Base-by-base conservation (phyloP, 352 stramenopile genomes). In the Globisporangium acanthophoron region DNA sequence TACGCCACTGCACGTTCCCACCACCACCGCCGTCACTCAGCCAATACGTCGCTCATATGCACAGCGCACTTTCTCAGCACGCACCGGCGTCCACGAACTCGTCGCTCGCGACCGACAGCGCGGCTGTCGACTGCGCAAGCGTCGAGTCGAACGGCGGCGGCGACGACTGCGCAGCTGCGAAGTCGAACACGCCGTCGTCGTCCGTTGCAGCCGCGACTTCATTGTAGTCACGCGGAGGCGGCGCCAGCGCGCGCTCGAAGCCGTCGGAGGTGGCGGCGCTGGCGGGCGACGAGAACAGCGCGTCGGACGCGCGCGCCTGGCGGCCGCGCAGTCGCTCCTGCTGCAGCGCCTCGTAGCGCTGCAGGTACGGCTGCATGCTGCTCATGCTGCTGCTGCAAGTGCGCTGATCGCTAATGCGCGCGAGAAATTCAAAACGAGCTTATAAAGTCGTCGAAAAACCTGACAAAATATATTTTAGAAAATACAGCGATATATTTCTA, bases 1-100 rank as follows among this genome's bases (percentile, higher is more conserved):
- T 81, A 86, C 33, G 64, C 70, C 29, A 64, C 76, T 86, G 31
- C 44, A 54, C 9, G 46, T 29, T 39, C 51, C 29, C 39, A 44
- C 8, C 35, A 54, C 13, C 33, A 29, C 20, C 40, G 27, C 15
- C 13, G 43, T 37, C 54, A 56, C 18, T 33, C 35, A 24, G 3
- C 8, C 27, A 29, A 47, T 46, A n/a, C n/a, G 13, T 13, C 16
- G 44, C 35, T 31, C 5, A 24, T 24, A 20, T 11, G 12, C 3
- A 29, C 12, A 35, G 8, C 18, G 31, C 58, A 58, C 58, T 55
- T 47, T 52, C 46, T 35, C 50, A 53, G 33, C 5, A 71, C 75
- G 39, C 54, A 91, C 81, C 81, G 52, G 77, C 82, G 59, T 92
- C 78, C 3, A 89, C 64, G 62, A 92, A 92, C 44, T 90, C 76